Percentiles rank a stretch among this genome's conserved stretches.
Evolutionary conservation across 1,284 basidiomycete species (phyloP).

Genomic region (Fistulinella cinereoalba): DNA sequence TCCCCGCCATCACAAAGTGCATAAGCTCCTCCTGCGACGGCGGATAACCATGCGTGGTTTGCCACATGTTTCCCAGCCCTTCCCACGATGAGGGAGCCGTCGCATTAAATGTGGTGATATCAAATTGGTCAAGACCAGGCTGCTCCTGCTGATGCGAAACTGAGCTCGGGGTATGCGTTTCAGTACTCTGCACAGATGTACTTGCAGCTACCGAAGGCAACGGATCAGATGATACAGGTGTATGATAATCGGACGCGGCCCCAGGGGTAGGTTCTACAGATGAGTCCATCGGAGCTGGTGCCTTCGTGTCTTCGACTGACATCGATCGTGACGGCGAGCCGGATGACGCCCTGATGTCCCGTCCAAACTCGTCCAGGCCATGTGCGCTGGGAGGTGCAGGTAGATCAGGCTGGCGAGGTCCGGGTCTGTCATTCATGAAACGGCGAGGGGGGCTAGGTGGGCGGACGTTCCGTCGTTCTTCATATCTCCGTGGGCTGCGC

Average conservation of each 20-base stretch:
- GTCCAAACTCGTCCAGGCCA: conserved; percentile 77
- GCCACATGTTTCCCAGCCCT: conserved; percentile 71
- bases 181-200: conserved; percentile 45
- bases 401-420: conserved; percentile 21
- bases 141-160: conserved; percentile 37
- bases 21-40: conserved; percentile 73
- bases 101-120: conserved; percentile 66
- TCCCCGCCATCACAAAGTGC: conserved; percentile 57
- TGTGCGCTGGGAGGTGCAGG: conserved; percentile 29
- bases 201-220: conserved; percentile 49
- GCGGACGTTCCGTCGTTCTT: conserved; percentile 46
- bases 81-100: conserved; percentile 70
- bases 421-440: conserved; percentile 33
- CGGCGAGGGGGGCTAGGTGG: conserved; percentile 57
- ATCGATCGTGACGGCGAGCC: conserved; percentile 23
- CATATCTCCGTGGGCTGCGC: conserved; percentile 62
- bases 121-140: conserved; percentile 62
- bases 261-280: conserved; percentile 41
- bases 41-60: conserved; percentile 56
- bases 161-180: conserved; percentile 36
- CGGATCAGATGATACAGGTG: conserved; percentile 47
- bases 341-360: conserved; percentile 63
- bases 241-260: conserved; percentile 41
- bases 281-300: conserved; percentile 33
- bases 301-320: conserved; percentile 34